These are phyloP conservation scores for Tulasnella sp. DNA, from an alignment of 768 basidiomycete species.

Conservation along the genomic window DNA sequence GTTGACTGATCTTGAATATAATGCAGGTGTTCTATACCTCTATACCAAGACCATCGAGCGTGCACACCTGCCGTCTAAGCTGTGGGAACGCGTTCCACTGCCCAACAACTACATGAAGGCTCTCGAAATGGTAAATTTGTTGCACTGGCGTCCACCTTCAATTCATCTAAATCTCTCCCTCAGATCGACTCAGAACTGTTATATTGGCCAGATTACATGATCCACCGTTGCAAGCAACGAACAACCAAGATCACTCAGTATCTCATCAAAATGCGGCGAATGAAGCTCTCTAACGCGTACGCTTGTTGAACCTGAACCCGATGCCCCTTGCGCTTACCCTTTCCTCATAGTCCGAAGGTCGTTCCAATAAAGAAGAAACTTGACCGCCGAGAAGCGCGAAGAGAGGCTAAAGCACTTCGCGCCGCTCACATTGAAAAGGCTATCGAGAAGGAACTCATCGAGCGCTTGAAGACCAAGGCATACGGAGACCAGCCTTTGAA, in stretches of 20 bases:
- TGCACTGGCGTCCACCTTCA: not conserved
- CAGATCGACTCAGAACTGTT: conserved; percentile 92
- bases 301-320: conserved; percentile 29
- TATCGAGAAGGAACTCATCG: conserved; percentile 93
- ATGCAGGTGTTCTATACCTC: conserved; percentile 72
- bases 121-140: conserved; percentile 69
- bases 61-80: conserved; percentile 88
- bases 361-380: conserved; percentile 96
- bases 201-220: conserved; percentile 97
- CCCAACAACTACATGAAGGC: conserved; percentile 94
- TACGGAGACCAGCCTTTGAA: conserved; percentile 97
- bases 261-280: conserved; percentile 92
- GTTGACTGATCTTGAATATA: not conserved
- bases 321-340: not conserved
- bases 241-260: conserved; percentile 99
- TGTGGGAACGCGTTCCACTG: conserved; percentile 95
- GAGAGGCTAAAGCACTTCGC: conserved; percentile 92
- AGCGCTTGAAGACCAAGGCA: conserved; percentile 90
- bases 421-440: conserved; percentile 92
- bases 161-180: not conserved
- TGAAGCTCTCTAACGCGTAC: conserved; percentile 80
- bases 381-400: conserved; percentile 81
- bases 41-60: conserved; percentile 98
- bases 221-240: conserved; percentile 99
- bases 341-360: conserved; percentile 64